Evolutionary conservation across 1,139 yeast species (phyloP).

Genomic region (Candida mesenterica): DNA sequence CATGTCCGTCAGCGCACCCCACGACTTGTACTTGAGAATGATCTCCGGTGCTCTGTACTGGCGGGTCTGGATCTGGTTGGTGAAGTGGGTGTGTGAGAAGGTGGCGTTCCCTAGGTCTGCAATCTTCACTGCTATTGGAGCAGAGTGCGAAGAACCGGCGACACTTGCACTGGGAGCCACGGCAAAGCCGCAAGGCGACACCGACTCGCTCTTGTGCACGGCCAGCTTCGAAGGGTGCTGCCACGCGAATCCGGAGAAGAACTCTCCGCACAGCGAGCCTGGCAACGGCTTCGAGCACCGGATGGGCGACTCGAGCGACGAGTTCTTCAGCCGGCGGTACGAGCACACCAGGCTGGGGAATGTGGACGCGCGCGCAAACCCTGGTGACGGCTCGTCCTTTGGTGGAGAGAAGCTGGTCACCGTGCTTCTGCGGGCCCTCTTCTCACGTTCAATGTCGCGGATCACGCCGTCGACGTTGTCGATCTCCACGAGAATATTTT

Average conservation of each 20-base stretch:
- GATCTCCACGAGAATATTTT: conserved; percentile 78
- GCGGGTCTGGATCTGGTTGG: conserved; percentile 82
- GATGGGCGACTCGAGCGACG: conserved; percentile 26
- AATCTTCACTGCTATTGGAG: conserved; percentile 45
- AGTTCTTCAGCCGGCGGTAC: conserved; percentile 26
- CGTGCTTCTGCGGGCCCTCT: neutral
- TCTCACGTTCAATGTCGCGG: conserved; percentile 49
- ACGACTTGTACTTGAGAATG: conserved; percentile 55
- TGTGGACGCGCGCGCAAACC: neutral
- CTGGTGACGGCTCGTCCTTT: conserved; percentile 2
- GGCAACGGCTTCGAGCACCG: conserved; percentile 32
- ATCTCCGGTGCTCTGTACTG: conserved; percentile 87
- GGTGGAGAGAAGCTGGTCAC: neutral
- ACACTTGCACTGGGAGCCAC: neutral
- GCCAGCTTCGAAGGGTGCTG: neutral
- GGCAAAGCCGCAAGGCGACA: neutral
- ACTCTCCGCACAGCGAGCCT: conserved; percentile 18
- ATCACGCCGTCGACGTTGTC: conserved; percentile 75
- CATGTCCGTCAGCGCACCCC: conserved; percentile 85
- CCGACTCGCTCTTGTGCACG: neutral
- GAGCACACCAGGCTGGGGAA: conserved; percentile 8
- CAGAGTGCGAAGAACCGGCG: neutral
- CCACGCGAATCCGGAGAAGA: conserved; percentile 18
- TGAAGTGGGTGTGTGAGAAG: conserved; percentile 68
- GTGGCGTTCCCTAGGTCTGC: conserved; percentile 91